A percentile compares a stretch with the other conserved stretches of the same genome.
These are phyloP conservation scores for Penicillium sp. DNA, from an alignment of 2,329 filamentous ascomycete genomes.

Conservation along the genomic window DNA sequence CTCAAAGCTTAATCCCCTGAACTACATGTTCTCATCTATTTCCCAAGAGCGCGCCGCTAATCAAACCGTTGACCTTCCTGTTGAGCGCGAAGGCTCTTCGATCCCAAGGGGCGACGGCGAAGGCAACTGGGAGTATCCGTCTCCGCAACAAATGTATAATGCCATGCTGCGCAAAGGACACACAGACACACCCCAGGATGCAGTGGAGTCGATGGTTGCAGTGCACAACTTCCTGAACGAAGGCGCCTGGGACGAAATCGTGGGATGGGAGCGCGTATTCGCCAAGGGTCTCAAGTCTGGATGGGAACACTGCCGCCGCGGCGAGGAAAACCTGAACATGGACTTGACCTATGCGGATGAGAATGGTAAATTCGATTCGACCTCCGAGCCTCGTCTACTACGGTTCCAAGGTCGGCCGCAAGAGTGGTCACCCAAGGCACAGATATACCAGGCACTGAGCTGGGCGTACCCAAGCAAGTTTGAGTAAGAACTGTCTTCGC, in stretches of 20 bases:
- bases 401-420: constrained; percentile 86
- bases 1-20: constrained; percentile 73
- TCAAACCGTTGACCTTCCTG: constrained; percentile 72
- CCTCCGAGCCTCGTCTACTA: constrained; percentile 67
- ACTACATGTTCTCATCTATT: constrained; percentile 90
- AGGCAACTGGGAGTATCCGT: constrained; percentile 95
- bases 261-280: constrained; percentile 90
- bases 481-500: constrained; percentile 53
- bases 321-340: constrained; percentile 64
- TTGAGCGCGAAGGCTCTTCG: constrained; percentile 77
- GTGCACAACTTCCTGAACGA: constrained; percentile 99
- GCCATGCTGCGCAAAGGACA: constrained; percentile 94
- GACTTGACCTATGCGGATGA: constrained; percentile 54
- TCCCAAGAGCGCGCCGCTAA: constrained; percentile 74
- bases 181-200: constrained; percentile 87
- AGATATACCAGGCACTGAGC: constrained; percentile 75
- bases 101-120: constrained; percentile 78
- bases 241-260: constrained; percentile 92
- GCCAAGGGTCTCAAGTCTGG: constrained; percentile 67
- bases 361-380: constrained; percentile 27
- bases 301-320: constrained; percentile 70
- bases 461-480: constrained; percentile 77
- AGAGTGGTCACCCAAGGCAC: constrained; percentile 88
- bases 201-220: constrained; percentile 94
- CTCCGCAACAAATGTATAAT: constrained; percentile 99